phyloP scores from a whole-genome alignment of 352 stramenopile species.

The Globisporangium iwayamae region DNA sequence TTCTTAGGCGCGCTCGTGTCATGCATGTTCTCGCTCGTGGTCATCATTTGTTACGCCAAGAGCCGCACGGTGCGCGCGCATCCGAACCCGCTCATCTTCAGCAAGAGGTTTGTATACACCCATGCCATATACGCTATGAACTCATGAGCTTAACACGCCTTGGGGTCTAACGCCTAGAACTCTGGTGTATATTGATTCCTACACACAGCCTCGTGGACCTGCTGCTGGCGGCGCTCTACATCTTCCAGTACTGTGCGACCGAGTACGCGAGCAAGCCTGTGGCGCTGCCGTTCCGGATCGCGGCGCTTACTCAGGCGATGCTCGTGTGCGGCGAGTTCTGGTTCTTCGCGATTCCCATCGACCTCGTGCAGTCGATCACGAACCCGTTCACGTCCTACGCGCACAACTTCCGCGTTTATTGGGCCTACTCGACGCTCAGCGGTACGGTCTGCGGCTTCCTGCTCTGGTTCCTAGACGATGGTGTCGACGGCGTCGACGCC shows the following conservation, averaged over 20 bases:
- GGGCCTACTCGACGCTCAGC: slow-evolving; percentile 78
- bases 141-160: not conserved
- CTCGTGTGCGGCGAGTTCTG: slow-evolving; percentile 85
- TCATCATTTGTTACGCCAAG: slow-evolving; percentile 65
- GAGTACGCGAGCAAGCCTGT: slow-evolving; percentile 50
- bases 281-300: slow-evolving; percentile 54
- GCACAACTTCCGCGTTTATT: slow-evolving; percentile 81
- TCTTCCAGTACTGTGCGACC: slow-evolving; percentile 73
- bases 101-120: slow-evolving; percentile 49
- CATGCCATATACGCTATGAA: not conserved
- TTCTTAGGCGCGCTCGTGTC: slow-evolving; percentile 75
- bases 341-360: slow-evolving; percentile 88
- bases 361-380: slow-evolving; percentile 87
- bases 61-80: slow-evolving; percentile 59
- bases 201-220: slow-evolving; percentile 58
- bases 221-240: slow-evolving; percentile 62
- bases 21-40: slow-evolving; percentile 61
- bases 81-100: slow-evolving; percentile 85
- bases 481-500: slow-evolving; percentile 15
- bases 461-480: slow-evolving; percentile 57
- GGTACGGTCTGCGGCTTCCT: slow-evolving; percentile 62
- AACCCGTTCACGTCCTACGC: slow-evolving; percentile 88
- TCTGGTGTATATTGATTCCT: not conserved
- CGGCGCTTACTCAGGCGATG: slow-evolving; percentile 67
- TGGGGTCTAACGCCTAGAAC: not conserved